phyloP scores from a whole-genome alignment of 371 early-diverging fungal genomes.

The Dentiscutata heterogama region DNA sequence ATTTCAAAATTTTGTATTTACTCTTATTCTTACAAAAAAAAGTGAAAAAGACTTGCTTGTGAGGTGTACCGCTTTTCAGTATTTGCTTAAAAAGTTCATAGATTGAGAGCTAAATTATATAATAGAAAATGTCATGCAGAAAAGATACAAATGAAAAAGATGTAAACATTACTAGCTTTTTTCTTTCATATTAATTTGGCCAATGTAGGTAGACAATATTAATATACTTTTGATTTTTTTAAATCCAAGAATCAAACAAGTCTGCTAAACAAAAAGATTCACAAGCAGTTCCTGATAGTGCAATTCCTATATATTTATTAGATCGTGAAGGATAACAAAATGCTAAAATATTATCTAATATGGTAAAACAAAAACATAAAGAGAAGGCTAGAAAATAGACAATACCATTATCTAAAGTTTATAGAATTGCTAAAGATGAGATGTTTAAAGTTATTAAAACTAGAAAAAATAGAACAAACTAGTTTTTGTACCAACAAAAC shows the following conservation, averaged over 20 bases:
- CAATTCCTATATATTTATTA: conserved; percentile 98
- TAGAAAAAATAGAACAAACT: conserved; percentile 89
- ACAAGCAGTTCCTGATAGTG: conserved; percentile 93
- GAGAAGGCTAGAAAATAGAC: conserved; percentile 99
- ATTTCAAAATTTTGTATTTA: background rate
- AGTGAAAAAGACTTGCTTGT: conserved; percentile 98
- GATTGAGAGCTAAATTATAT: conserved; percentile 98
- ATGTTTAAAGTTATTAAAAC: conserved; percentile 99
- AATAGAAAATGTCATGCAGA: conserved; percentile 99
- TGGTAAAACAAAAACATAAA: conserved; percentile 99
- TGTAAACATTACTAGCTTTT: conserved; percentile 59
- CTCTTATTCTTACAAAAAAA: conserved; percentile 48
- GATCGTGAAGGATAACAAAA: conserved; percentile 98
- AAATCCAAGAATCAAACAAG: conserved; percentile 85
- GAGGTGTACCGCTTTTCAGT: conserved; percentile 91
- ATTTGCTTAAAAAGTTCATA: conserved; percentile 97
- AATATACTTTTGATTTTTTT: background rate
- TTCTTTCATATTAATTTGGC: background rate
- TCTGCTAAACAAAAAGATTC: conserved; percentile 90
- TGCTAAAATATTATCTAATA: conserved; percentile 97
- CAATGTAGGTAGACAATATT: background rate
- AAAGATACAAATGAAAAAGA: conserved; percentile 99
- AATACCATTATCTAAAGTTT: conserved; percentile 99
- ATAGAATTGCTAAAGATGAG: conserved; percentile 99
- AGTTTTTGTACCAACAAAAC: conserved; percentile 34